These are phyloP conservation scores for Eragrostis nindensis DNA, from an alignment of 176 grass and related monocot species.

Conservation along the genomic window DNA sequence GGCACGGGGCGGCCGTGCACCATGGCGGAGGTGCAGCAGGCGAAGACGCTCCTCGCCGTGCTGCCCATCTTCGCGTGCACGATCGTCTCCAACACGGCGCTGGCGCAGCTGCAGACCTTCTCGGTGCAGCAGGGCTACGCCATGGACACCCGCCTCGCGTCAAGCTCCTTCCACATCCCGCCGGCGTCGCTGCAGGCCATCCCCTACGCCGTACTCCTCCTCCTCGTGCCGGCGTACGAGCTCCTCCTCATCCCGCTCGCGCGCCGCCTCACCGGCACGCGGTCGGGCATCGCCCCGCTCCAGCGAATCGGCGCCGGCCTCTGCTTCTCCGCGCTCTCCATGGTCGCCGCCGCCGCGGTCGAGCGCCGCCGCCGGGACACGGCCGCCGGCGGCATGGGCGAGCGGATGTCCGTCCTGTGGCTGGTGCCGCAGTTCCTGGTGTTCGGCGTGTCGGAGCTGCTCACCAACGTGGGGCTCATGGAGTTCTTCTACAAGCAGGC, in stretches of 20 bases:
- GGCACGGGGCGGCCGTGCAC: constrained; percentile 65
- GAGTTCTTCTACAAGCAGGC: constrained; percentile 1
- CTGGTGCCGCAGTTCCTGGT: not conserved
- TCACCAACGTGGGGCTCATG: not conserved
- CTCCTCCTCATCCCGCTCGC: not conserved
- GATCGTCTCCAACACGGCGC: constrained; percentile 94
- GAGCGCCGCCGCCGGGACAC: not conserved
- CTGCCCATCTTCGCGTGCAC: constrained; percentile 98
- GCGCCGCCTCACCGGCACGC: not conserved
- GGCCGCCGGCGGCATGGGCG: not conserved
- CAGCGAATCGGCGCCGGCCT: not conserved
- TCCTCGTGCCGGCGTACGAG: not conserved
- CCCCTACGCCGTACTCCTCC: not conserved
- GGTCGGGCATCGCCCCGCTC: not conserved
- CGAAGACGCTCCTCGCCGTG: constrained; percentile 83
- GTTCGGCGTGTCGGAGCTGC: not conserved
- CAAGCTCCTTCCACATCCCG: not conserved
- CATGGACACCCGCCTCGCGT: constrained; percentile 58
- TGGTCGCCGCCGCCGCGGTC: not conserved
- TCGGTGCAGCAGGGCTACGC: constrained; percentile 89
- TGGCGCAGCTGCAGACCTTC: constrained; percentile 98
- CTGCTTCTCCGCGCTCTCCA: not conserved
- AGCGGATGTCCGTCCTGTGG: not conserved
- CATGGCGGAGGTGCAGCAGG: constrained; percentile 62
- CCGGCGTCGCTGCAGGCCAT: not conserved